These are phyloP conservation scores for Lepidium aucheri DNA, from an alignment of 345 rosid species.

Conservation along the genomic window DNA sequence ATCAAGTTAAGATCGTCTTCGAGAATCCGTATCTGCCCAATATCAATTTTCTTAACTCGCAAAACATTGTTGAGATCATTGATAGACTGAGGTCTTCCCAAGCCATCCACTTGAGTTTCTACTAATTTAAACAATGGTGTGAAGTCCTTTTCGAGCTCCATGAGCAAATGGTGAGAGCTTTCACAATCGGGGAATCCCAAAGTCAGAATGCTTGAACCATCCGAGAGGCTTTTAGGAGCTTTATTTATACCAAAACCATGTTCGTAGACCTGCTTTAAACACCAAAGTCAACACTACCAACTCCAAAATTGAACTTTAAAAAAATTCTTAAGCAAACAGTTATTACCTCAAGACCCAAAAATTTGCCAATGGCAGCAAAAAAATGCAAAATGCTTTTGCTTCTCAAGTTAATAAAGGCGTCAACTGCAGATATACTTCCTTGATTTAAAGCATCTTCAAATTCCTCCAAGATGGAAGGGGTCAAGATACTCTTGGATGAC, in stretches of 20 bases:
- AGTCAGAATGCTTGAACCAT: constrained; percentile 51
- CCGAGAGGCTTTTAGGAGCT: constrained; percentile 58
- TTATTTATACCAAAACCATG: constrained; percentile 61
- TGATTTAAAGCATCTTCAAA: constrained; percentile 93
- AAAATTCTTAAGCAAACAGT: background rate
- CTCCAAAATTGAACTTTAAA: background rate
- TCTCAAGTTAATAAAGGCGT: constrained; percentile 75
- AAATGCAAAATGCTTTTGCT: constrained; percentile 83
- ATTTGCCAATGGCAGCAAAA: constrained; percentile 81
- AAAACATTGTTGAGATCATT: constrained; percentile 49
- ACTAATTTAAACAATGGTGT: constrained; percentile 76
- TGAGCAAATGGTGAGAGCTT: constrained; percentile 69
- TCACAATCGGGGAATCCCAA: constrained; percentile 92
- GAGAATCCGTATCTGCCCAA: constrained; percentile 70
- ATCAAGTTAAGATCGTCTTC: constrained; percentile 80
- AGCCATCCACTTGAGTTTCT: constrained; percentile 51
- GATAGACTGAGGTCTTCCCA: constrained; percentile 43
- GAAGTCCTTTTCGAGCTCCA: constrained; percentile 92
- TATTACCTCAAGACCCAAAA: constrained; percentile 90
- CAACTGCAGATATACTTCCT: constrained; percentile 69
- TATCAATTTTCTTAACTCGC: constrained; percentile 66
- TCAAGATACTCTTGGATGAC: constrained; percentile 59
- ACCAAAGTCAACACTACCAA: background rate
- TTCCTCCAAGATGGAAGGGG: constrained; percentile 47
- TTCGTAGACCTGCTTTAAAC: constrained; percentile 68